phyloP scores from a whole-genome alignment of 352 stramenopile species.

The Blastocystis sp. region DNA sequence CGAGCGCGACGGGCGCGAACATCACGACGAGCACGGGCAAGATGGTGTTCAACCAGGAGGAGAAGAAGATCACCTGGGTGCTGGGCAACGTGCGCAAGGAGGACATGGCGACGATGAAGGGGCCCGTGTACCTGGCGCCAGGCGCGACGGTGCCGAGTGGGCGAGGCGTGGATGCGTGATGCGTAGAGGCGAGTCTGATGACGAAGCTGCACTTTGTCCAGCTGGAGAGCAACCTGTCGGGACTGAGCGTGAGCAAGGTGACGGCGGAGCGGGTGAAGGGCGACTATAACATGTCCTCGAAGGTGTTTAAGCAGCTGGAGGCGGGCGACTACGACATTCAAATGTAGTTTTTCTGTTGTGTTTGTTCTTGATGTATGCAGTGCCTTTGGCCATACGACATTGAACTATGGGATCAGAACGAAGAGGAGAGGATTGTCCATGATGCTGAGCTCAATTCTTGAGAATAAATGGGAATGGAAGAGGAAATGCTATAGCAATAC shows the following conservation, averaged over 20 bases:
- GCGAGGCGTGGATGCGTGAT: neutral
- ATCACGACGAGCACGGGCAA: slow-evolving; percentile 2
- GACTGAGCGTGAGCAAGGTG: slow-evolving; percentile 37
- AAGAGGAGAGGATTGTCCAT: too few species aligned
- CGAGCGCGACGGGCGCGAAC: slow-evolving; percentile 16
- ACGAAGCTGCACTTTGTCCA: slow-evolving; percentile 24
- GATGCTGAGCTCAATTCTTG: too few species aligned
- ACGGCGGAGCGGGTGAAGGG: slow-evolving; percentile 35
- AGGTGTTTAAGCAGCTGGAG: slow-evolving; percentile 1
- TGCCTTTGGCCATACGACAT: too few species aligned
- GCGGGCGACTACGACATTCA: slow-evolving; percentile 41
- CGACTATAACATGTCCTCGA: slow-evolving; percentile 7
- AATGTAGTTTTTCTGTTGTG: slow-evolving; percentile 40
- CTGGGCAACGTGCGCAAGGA: slow-evolving; percentile 22
- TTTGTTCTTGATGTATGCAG: neutral
- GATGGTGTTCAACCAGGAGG: slow-evolving; percentile 26
- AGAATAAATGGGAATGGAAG: too few species aligned
- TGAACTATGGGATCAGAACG: too few species aligned
- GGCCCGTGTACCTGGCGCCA: slow-evolving; percentile 26
- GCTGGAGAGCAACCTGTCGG: slow-evolving; percentile 5
- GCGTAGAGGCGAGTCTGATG: slow-evolving; percentile 22
- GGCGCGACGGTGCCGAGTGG: neutral
- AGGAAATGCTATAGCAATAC: too few species aligned
- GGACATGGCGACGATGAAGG: slow-evolving; percentile 2
- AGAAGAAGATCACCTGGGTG: slow-evolving; percentile 32